These are phyloP conservation scores for Thalassiosira profunda DNA, from an alignment of 108 stramenopile species.

Conservation along the genomic window DNA sequence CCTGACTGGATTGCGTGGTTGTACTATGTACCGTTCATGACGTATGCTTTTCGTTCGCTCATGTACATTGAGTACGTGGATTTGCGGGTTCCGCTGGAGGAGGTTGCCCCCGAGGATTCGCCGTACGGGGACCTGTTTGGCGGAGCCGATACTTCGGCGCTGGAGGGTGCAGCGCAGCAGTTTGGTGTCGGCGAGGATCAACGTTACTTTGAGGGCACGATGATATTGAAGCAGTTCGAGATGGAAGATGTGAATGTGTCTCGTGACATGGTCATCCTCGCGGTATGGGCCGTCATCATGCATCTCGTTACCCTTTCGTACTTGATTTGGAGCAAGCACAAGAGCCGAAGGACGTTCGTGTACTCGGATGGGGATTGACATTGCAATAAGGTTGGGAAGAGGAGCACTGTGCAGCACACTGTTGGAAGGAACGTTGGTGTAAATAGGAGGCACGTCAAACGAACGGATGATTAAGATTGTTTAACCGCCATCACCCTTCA, in stretches of 20 bases:
- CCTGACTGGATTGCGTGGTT: slow-evolving; percentile 3
- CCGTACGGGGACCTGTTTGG: background rate
- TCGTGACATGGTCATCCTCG: background rate
- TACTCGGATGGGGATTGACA: slow-evolving; percentile 13
- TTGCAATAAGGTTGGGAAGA: no score
- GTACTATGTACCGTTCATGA: slow-evolving; percentile 28
- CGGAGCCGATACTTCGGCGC: background rate
- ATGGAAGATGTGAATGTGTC: slow-evolving; percentile 1
- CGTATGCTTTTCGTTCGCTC: slow-evolving; percentile 10
- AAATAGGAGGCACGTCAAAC: no score
- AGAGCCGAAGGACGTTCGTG: background rate
- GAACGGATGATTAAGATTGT: no score
- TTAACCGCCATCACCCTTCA: background rate
- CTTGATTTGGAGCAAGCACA: slow-evolving; percentile 4
- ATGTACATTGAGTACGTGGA: background rate
- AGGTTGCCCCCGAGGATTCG: background rate
- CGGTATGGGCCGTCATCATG: slow-evolving; percentile 8
- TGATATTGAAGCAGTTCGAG: slow-evolving; percentile 6
- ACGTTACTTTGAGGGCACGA: background rate
- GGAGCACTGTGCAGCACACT: no score
- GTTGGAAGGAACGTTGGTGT: no score
- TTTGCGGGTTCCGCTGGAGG: background rate
- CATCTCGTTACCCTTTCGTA: slow-evolving; percentile 7
- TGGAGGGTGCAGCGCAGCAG: background rate
- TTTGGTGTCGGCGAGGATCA: background rate